A percentile compares a stretch with the other conserved stretches of the same genome.
These are phyloP conservation scores for Stentor roeselii DNA, from an alignment of 73 alveolate genomes.

Conservation along the genomic window DNA sequence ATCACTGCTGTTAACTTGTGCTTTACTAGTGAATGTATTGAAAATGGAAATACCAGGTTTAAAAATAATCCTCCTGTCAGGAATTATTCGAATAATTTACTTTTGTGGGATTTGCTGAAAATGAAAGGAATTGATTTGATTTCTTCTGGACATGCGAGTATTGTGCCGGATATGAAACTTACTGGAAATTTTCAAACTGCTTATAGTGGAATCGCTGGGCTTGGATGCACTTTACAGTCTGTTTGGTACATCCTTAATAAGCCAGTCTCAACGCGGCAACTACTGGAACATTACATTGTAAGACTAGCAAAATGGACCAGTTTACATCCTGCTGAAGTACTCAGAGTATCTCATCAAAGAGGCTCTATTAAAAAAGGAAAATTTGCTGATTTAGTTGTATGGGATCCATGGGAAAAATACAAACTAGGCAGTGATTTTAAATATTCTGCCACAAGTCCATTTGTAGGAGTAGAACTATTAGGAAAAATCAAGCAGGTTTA, in stretches of 20 bases:
- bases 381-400: constrained; percentile 21
- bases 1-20: neutral
- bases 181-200: constrained; percentile 12
- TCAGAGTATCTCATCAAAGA: neutral
- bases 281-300: constrained; percentile 15
- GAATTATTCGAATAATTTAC: neutral
- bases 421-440: neutral
- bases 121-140: constrained; percentile 24
- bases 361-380: constrained; percentile 17
- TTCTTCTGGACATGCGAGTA: neutral
- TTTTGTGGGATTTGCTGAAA: constrained; percentile 13
- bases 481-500: constrained; percentile 14
- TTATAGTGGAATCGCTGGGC: neutral
- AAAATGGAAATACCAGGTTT: constrained; percentile 12
- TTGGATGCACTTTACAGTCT: constrained; percentile 1
- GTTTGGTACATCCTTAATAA: neutral
- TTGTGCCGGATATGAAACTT: neutral
- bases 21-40: constrained; percentile 9
- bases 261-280: neutral
- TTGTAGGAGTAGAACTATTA: neutral
- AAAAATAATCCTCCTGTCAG: neutral
- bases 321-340: neutral
- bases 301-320: constrained; percentile 27
- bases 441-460: neutral
- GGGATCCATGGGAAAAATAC: neutral